Conservation (phyloP, 2,329 filamentous ascomycete species). For the Fonsecaea erecta region DNA sequence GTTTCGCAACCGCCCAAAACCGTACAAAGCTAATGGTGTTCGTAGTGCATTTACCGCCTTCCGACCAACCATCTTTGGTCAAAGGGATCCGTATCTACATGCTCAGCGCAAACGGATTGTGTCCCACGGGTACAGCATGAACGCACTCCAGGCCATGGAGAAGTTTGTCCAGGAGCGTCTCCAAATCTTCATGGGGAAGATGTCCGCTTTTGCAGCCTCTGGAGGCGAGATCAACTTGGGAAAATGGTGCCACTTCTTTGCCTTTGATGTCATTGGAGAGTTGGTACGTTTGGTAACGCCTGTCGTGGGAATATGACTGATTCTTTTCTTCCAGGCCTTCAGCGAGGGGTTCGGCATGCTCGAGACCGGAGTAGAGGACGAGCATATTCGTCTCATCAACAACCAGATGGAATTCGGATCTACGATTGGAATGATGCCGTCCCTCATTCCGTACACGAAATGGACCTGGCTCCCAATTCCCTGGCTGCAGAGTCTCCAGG, state of each 20-base stretch:
- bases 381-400: slow-evolving; percentile 13
- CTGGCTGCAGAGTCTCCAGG: slow-evolving; percentile 3
- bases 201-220: slow-evolving; percentile 2
- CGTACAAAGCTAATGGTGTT: background rate
- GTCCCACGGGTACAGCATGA: slow-evolving; percentile 12
- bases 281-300: slow-evolving; percentile 1
- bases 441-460: slow-evolving; percentile 10
- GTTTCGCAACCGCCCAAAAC: background rate
- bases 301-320: background rate
- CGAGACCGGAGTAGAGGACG: slow-evolving; percentile 1
- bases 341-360: slow-evolving; percentile 1
- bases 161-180: slow-evolving; percentile 12
- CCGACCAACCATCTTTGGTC: slow-evolving; percentile 13
- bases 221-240: slow-evolving; percentile 4
- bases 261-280: slow-evolving; percentile 15
- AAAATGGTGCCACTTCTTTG: slow-evolving; percentile 13
- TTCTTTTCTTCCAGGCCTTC: background rate
- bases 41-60: slow-evolving; percentile 12
- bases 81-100: slow-evolving; percentile 7
- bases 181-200: slow-evolving; percentile 11
- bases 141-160: slow-evolving; percentile 9
- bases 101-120: slow-evolving; percentile 12
- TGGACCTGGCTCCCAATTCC: slow-evolving; percentile 8
- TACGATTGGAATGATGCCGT: slow-evolving; percentile 14
- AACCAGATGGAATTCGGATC: slow-evolving; percentile 12